Evolutionary conservation across 495 filamentous ascomycete species (phyloP).

Genomic region (Friedmanniomyces simplex): DNA sequence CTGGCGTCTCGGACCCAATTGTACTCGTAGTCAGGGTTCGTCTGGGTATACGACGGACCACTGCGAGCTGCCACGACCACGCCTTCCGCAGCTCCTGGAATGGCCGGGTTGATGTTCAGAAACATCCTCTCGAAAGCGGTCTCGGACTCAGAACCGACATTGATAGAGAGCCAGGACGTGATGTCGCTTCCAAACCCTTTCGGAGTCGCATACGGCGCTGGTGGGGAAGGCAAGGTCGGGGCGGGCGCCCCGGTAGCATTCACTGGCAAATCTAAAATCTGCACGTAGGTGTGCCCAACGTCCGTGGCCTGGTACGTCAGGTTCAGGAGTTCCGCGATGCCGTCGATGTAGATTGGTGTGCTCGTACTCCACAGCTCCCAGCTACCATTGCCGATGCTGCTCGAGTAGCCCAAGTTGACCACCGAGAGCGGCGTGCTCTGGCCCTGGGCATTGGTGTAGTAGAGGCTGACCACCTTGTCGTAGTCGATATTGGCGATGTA

Average conservation of each 20-base stretch:
- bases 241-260: slow-evolving; percentile 12
- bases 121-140: slow-evolving; percentile 16
- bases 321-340: slow-evolving; percentile 21
- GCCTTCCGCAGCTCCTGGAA: slow-evolving; percentile 15
- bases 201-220: slow-evolving; percentile 21
- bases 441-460: slow-evolving; percentile 21
- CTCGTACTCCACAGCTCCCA: slow-evolving; percentile 19
- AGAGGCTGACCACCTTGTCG: slow-evolving; percentile 21
- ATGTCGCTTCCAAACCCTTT: slow-evolving; percentile 20
- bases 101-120: slow-evolving; percentile 20
- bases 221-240: slow-evolving; percentile 4
- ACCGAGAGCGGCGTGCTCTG: slow-evolving; percentile 16
- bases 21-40: slow-evolving; percentile 20
- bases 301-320: slow-evolving; percentile 21
- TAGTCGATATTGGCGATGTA: slow-evolving; percentile 21
- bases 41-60: slow-evolving; percentile 14
- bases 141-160: slow-evolving; percentile 11
- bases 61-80: slow-evolving; percentile 21
- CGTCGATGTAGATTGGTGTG: slow-evolving; percentile 19
- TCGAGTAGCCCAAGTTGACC: slow-evolving; percentile 9
- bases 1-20: slow-evolving; percentile 19
- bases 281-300: slow-evolving; percentile 17
- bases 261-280: slow-evolving; percentile 13
- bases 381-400: slow-evolving; percentile 5
- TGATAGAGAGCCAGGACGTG: slow-evolving; percentile 12